Base-by-base conservation (phyloP, 2,329 filamentous ascomycete species). In the Penicillium sp. region DNA sequence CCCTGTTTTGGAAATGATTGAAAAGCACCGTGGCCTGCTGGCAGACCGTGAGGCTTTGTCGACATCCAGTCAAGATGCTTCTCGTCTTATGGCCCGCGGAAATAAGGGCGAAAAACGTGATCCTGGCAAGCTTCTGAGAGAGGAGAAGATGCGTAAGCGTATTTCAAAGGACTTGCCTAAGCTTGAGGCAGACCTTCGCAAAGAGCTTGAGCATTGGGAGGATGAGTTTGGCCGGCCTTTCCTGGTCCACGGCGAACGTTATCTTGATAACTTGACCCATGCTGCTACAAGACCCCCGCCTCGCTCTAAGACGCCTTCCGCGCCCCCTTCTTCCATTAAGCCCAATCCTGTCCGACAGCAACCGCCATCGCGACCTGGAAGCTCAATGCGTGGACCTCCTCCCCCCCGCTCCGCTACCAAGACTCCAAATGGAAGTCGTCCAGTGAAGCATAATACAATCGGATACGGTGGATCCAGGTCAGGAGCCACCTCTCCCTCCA, bases 131-230 rank as follows among this genome's bases (percentile, higher is more conserved):
- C 82, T 99, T 15, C 81, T 99, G 50, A 85, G 94, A 27, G 94
- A 99, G 71, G 94, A 99, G 77, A 99, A 97, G 82, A 96, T 96
- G 90, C 87, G 94, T 57, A 99, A 99, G 83, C 85, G 92, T 55
- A 97, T 99, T 59, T 84, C 92, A 25, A 99, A 97, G 74, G 94
- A 99, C 69, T 80, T 99, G 27, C 94, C 94, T 53, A 97, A 96
- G 78, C 82, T 99, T 42, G 87, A 93, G 55, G 83, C 82, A 0
- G 92, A 97, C n/a, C 77, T 99, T 55, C 84, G 85, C 61, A 93
- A 87, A 71, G 81, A 84, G n/a, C 82, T 99, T 26, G 89, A 93
- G 70, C 78, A 82, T 44, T 99, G 91, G 87, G 94, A 99, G 71
- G 89, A 96, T 51, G 94, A 97, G 69, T 97, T 93, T 71, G 93